Percentiles rank a stretch among this genome's conserved stretches.
These are phyloP conservation scores for Nemania abortiva DNA, from an alignment of 2,329 filamentous ascomycete genomes.

Conservation along the genomic window DNA sequence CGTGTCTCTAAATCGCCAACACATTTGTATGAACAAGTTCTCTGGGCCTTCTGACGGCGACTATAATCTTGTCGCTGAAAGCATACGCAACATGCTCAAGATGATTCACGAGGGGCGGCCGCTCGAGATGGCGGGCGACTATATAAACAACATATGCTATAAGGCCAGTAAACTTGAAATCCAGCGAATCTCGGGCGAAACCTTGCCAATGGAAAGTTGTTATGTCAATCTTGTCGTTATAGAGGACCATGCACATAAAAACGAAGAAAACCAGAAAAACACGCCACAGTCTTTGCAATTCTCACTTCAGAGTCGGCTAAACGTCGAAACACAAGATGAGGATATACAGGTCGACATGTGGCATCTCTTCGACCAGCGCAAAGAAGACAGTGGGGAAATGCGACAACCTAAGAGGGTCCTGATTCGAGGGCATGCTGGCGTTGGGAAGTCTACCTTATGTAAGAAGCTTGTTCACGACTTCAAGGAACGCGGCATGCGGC, in stretches of 20 bases:
- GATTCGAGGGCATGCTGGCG: conserved; percentile 19
- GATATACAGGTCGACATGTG: background rate
- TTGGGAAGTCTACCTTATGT: conserved; percentile 24
- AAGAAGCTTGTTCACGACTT: conserved; percentile 30
- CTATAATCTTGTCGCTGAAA: background rate
- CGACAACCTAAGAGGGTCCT: conserved; percentile 7
- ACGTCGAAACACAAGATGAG: background rate
- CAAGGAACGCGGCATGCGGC: background rate
- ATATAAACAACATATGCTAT: background rate
- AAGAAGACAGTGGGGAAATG: background rate
- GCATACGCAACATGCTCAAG: background rate
- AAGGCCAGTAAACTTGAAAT: background rate
- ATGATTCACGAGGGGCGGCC: background rate
- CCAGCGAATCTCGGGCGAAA: background rate
- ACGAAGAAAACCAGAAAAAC: background rate
- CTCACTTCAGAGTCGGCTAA: background rate
- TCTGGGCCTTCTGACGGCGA: background rate
- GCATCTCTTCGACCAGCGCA: background rate
- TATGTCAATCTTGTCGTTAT: conserved; percentile 8
- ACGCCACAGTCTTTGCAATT: background rate
- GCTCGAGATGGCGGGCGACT: background rate
- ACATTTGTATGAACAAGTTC: conserved; percentile 20
- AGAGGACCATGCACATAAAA: background rate
- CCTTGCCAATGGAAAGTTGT: background rate
- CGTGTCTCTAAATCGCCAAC: background rate